Evolutionary conservation across 108 stramenopile species (phyloP), one percentile per base, ranked within the genome.

Genomic region (Nitzschia sp.): DNA sequence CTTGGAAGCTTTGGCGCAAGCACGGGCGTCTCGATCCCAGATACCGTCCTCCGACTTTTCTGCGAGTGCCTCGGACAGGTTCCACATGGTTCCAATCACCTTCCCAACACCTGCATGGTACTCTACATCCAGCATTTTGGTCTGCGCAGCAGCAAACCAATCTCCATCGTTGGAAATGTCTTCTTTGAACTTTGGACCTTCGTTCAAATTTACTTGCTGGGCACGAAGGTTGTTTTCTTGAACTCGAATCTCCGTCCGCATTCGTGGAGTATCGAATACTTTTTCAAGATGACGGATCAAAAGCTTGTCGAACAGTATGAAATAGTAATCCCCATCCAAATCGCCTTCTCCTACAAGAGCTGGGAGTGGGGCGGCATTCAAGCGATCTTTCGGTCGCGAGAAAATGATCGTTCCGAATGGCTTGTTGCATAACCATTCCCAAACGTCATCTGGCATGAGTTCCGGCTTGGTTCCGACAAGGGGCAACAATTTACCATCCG

Each of bases 281-380:
- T 3, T 1, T 21, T 2, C 60, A 1, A 61, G 26, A 9, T 41
- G 16, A 0, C 6, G 19, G 6, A 61, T 19, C 1, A 61, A 15
- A 5, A 25, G 1, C 0, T 61, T 2, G 41, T 61, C 60, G 15
- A 41, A 61, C 1, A 31, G 17, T 2, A 61, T 23, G 5, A 61
- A 61, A 5, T 44, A 61, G 1, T 25, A 16, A 45, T 61, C 60
- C 23, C 60, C 60, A 45, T 61, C 60, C 38, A 61, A 61, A 41
- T 61, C 60, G 41, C 60, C 41, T 26, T 61, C 60, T 26, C 41
- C 60, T 2, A 61, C 45, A 0, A 41, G n/a, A 9, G 15, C 16
- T 19, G 60, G 60, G 21, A 61, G 2, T 4, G 60, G 60, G 5
- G 33, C 60, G 1, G 41, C 36, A 31, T 44, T 21, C 9, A 32